Conservation (phyloP, 805 yeast species). For the Saccharomycopsis sp. region DNA sequence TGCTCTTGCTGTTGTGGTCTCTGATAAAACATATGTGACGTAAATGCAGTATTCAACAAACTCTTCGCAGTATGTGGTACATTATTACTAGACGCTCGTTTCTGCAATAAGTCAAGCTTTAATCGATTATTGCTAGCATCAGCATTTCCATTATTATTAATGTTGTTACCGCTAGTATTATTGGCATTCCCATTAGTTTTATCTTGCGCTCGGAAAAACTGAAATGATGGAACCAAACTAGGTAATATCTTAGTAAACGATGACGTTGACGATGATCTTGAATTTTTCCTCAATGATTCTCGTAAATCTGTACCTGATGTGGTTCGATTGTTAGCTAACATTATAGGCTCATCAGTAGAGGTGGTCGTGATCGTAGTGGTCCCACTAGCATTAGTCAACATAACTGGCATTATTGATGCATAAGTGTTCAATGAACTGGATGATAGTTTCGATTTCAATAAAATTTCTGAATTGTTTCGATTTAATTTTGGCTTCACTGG, state of each 20-base stretch:
- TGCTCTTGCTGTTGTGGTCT: neutral
- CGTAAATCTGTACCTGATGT: conserved; percentile 2
- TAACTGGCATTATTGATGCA: conserved; percentile 5
- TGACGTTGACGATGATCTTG: conserved; percentile 5
- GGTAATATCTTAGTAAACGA: conserved; percentile 17
- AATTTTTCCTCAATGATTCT: conserved; percentile 4
- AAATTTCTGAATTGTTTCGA: conserved; percentile 1
- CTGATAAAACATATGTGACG: conserved; percentile 21
- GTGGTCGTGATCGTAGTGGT: neutral
- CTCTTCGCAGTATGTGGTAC: conserved; percentile 20
- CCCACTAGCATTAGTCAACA: conserved; percentile 3
- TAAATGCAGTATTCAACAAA: conserved; percentile 16
- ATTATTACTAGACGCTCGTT: conserved; percentile 1
- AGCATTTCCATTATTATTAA: neutral
- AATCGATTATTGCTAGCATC: neutral
- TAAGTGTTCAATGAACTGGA: conserved; percentile 8
- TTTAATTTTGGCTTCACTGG: neutral
- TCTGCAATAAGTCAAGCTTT: conserved; percentile 11
- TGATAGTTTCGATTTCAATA: conserved; percentile 10
- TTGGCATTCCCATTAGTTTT: neutral
- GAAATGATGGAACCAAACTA: conserved; percentile 12
- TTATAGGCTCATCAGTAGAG: neutral
- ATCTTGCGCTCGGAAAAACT: conserved; percentile 4
- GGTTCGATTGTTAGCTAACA: neutral
- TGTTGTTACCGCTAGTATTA: neutral